These are phyloP conservation scores for Isatis tinctoria DNA, from an alignment of 345 rosid genomes.

Conservation along the genomic window DNA sequence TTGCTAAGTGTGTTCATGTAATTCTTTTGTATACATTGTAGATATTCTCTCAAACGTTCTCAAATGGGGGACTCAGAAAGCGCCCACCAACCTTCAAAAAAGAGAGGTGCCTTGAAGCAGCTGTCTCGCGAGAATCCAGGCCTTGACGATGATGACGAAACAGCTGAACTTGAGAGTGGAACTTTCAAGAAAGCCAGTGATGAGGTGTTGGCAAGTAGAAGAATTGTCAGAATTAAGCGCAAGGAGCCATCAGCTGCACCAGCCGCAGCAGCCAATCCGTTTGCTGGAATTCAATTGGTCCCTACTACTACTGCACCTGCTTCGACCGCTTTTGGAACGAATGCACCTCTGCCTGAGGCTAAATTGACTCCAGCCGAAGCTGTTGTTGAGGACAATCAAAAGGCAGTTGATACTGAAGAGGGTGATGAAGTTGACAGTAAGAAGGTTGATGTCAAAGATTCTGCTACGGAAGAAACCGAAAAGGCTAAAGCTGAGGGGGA, in stretches of 20 bases:
- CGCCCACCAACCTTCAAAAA: slow-evolving; percentile 78
- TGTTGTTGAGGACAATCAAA: slow-evolving; percentile 32
- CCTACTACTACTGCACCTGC: slow-evolving; percentile 39
- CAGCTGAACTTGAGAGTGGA: slow-evolving; percentile 55
- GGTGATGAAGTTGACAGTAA: slow-evolving; percentile 33
- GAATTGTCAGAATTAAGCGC: slow-evolving; percentile 77
- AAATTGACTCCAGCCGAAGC: slow-evolving; percentile 24
- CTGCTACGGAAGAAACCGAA: slow-evolving; percentile 21
- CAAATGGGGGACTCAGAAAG: slow-evolving; percentile 77
- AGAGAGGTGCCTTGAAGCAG: slow-evolving; percentile 94
- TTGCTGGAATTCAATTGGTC: slow-evolving; percentile 71
- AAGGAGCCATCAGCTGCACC: slow-evolving; percentile 40
- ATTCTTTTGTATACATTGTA: not conserved
- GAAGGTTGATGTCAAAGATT: slow-evolving; percentile 28
- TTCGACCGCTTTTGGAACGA: not conserved
- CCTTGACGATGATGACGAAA: slow-evolving; percentile 80
- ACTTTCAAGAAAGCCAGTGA: slow-evolving; percentile 93
- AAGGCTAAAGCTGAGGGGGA: slow-evolving; percentile 35
- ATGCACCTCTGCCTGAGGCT: slow-evolving; percentile 20
- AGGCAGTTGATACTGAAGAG: slow-evolving; percentile 6
- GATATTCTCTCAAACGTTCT: not conserved
- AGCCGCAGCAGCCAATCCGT: slow-evolving; percentile 65
- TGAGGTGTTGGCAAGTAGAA: slow-evolving; percentile 77
- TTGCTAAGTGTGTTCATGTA: not conserved
- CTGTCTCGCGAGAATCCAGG: slow-evolving; percentile 77